phyloP scores from a whole-genome alignment of 2,329 filamentous ascomycete species.

The Grosmannia serpens region DNA sequence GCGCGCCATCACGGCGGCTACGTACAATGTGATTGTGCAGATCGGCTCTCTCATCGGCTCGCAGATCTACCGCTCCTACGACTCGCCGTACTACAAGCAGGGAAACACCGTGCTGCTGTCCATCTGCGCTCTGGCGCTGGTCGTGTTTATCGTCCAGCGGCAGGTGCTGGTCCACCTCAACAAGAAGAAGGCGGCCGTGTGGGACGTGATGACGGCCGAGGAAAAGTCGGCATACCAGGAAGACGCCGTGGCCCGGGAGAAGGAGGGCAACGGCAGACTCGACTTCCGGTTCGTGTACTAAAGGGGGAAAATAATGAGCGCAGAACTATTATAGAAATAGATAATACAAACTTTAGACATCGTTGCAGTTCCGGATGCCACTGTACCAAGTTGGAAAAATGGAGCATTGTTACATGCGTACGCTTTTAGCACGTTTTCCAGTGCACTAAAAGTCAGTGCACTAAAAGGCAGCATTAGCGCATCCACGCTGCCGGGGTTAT shows the following conservation, averaged over 20 bases:
- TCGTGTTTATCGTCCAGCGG: constrained; percentile 32
- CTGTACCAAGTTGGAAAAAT: too few relatives aligned
- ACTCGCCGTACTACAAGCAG: constrained; percentile 39
- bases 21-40: constrained; percentile 23
- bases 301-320: background rate
- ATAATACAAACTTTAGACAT: background rate
- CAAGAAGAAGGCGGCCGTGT: constrained; percentile 30
- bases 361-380: too few relatives aligned
- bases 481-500: background rate
- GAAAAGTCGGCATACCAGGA: constrained; percentile 34
- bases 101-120: constrained; percentile 43
- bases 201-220: constrained; percentile 35
- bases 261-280: constrained; percentile 29
- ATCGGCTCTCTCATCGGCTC: constrained; percentile 20
- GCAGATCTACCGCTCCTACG: constrained; percentile 41
- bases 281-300: constrained; percentile 31
- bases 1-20: constrained; percentile 6
- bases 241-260: constrained; percentile 21
- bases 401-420: too few relatives aligned
- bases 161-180: constrained; percentile 44
- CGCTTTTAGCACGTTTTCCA: too few relatives aligned
- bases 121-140: constrained; percentile 37
- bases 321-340: background rate
- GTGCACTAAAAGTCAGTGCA: background rate
- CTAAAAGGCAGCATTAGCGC: background rate